phyloP scores from a whole-genome alignment of 495 filamentous ascomycete genomes.

The Aspergillus cavernicola region DNA sequence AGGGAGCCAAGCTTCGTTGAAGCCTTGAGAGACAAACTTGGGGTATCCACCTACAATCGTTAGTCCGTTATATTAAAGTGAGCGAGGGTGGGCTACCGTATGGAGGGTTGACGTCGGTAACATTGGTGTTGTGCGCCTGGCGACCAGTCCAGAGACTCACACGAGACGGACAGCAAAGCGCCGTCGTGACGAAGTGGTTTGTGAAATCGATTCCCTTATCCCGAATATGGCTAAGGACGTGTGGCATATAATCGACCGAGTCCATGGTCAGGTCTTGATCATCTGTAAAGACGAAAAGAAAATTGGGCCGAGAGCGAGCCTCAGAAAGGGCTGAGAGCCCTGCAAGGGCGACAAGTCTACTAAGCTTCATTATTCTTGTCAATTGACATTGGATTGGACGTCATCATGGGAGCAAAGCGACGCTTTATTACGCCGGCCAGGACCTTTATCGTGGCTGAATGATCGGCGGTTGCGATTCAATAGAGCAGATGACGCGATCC shows the following conservation, averaged over 20 bases:
- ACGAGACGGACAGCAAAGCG: constrained; percentile 62
- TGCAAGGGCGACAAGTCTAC: constrained; percentile 5
- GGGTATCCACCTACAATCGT: constrained; percentile 57
- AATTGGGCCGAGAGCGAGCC: constrained; percentile 41
- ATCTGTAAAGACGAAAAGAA: constrained; percentile 63
- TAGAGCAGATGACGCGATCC: constrained; percentile 6
- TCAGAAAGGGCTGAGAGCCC: constrained; percentile 10
- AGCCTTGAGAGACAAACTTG: constrained; percentile 62
- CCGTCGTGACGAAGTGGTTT: constrained; percentile 59
- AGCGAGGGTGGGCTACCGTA: constrained; percentile 40
- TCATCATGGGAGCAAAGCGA: background rate
- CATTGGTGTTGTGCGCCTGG: constrained; percentile 70
- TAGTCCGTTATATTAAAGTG: background rate
- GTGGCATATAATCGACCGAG: constrained; percentile 56
- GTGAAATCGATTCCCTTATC: constrained; percentile 53
- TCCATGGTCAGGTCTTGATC: constrained; percentile 62
- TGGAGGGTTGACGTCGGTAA: constrained; percentile 64
- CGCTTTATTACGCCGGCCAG: background rate
- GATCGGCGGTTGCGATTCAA: constrained; percentile 1
- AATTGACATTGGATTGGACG: background rate
- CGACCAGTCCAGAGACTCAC: constrained; percentile 64
- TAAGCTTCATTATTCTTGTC: constrained; percentile 13
- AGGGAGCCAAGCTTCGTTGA: constrained; percentile 64
- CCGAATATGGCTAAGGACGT: constrained; percentile 47
- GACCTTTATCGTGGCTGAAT: background rate